These are phyloP conservation scores for Przewalskia tangutica DNA, from an alignment of 257 asterid genomes.

Conservation along the genomic window DNA sequence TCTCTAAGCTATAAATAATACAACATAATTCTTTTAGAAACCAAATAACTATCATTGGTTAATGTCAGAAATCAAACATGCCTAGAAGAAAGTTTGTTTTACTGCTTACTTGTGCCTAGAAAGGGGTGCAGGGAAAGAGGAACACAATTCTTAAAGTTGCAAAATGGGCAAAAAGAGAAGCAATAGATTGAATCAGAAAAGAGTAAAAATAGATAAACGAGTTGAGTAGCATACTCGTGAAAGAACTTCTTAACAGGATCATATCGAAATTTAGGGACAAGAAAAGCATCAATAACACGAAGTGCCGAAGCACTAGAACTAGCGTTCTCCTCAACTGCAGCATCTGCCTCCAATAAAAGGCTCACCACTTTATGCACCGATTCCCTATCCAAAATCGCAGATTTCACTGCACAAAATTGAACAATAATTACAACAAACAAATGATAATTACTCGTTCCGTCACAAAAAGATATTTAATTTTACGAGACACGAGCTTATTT, in stretches of 20 bases:
- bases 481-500: too few relatives aligned
- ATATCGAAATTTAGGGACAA: constrained; percentile 59
- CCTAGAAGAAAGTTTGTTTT: too few relatives aligned
- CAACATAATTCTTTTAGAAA: not conserved
- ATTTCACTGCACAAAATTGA: constrained; percentile 44
- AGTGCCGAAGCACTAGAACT: constrained; percentile 45
- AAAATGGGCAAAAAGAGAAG: not conserved
- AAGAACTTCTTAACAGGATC: constrained; percentile 71
- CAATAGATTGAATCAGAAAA: not conserved
- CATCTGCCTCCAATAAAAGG: constrained; percentile 51
- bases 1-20: not conserved
- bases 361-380: constrained; percentile 47
- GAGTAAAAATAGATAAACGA: not conserved
- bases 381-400: constrained; percentile 79
- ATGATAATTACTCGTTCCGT: not conserved
- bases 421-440: not conserved
- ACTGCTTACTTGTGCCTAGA: not conserved
- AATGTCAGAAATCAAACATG: too few relatives aligned
- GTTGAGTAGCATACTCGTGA: constrained; percentile 35
- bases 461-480: too few relatives aligned
- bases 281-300: constrained; percentile 65
- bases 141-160: not conserved
- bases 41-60: not conserved
- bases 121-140: not conserved
- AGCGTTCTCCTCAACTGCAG: constrained; percentile 50